Conservation (phyloP, 768 basidiomycete species). For the Boletus subparvulus region DNA sequence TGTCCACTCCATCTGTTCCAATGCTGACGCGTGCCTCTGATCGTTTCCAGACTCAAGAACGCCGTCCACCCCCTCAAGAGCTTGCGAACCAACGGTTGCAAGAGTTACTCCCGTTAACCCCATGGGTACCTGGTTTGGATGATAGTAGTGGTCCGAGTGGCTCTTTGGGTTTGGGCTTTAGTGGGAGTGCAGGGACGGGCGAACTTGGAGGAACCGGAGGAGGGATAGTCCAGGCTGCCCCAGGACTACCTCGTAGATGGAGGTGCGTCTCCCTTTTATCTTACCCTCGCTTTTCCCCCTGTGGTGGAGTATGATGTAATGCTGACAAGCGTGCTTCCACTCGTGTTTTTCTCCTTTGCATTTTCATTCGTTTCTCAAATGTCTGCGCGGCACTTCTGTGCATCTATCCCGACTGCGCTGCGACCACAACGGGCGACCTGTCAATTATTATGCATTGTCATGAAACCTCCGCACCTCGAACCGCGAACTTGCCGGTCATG, state of each 20-base stretch:
- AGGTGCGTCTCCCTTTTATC: constrained; percentile 25
- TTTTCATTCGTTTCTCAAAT: not conserved
- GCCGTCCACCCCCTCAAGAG: constrained; percentile 1
- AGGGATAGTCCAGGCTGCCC: constrained; percentile 2
- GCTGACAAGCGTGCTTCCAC: constrained; percentile 11
- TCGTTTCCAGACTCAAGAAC: not conserved
- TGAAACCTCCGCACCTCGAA: not conserved
- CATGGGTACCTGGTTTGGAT: constrained; percentile 16
- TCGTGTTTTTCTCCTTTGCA: not conserved
- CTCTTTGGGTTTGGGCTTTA: not conserved
- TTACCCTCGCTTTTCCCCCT: not conserved
- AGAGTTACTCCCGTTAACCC: constrained; percentile 18
- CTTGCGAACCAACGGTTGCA: constrained; percentile 25
- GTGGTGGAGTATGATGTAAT: not conserved
- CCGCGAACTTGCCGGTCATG: constrained; percentile 1
- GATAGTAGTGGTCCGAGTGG: constrained; percentile 1
- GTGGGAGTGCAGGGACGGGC: not conserved
- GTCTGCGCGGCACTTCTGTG: not conserved
- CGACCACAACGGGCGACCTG: constrained; percentile 1
- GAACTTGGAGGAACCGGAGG: constrained; percentile 7
- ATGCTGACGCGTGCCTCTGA: not conserved
- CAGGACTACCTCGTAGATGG: constrained; percentile 20
- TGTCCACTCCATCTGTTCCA: too few relatives aligned
- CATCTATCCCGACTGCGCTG: not conserved
- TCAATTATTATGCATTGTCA: not conserved